Percentiles rank a stretch among this genome's conserved stretches.
Evolutionary conservation across 805 yeast species (phyloP).

Genomic region (Dipodascus geniculatus): DNA sequence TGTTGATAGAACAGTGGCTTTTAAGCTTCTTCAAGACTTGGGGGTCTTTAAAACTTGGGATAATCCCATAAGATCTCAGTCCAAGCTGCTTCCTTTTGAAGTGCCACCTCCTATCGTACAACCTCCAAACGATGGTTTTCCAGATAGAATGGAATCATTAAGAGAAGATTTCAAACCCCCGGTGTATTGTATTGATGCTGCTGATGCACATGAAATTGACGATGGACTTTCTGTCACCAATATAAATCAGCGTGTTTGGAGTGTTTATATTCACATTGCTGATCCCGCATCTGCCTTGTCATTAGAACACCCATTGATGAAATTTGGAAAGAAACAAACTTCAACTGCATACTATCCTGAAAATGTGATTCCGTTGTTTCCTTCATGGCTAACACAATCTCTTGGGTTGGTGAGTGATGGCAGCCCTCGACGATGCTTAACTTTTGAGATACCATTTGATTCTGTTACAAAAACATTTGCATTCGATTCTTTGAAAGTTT

Average conservation of each 20-base stretch:
- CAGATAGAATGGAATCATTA: conserved; percentile 8
- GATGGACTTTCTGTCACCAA: conserved; percentile 66
- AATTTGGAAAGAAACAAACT: conserved; percentile 48
- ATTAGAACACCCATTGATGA: conserved; percentile 29
- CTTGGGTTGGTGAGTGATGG: conserved; percentile 41
- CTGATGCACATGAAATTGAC: conserved; percentile 78
- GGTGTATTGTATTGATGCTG: conserved; percentile 76
- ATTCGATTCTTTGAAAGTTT: conserved; percentile 20
- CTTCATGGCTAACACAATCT: conserved; percentile 37
- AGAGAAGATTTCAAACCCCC: conserved; percentile 25
- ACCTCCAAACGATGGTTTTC: not conserved
- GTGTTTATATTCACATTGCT: conserved; percentile 66
- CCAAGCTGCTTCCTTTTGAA: conserved; percentile 7
- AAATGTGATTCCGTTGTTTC: conserved; percentile 57
- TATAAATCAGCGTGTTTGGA: conserved; percentile 15
- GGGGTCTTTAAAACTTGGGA: conserved; percentile 1
- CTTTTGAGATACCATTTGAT: conserved; percentile 31
- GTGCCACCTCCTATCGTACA: not conserved
- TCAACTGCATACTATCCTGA: conserved; percentile 68
- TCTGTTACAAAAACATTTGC: conserved; percentile 14
- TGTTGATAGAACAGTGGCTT: conserved; percentile 4
- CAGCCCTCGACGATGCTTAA: conserved; percentile 30
- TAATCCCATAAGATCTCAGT: conserved; percentile 8
- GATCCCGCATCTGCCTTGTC: conserved; percentile 65
- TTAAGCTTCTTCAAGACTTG: conserved; percentile 4